Evolutionary conservation across 768 basidiomycete genomes (phyloP).

Genomic region (Lactarius tabidus): DNA sequence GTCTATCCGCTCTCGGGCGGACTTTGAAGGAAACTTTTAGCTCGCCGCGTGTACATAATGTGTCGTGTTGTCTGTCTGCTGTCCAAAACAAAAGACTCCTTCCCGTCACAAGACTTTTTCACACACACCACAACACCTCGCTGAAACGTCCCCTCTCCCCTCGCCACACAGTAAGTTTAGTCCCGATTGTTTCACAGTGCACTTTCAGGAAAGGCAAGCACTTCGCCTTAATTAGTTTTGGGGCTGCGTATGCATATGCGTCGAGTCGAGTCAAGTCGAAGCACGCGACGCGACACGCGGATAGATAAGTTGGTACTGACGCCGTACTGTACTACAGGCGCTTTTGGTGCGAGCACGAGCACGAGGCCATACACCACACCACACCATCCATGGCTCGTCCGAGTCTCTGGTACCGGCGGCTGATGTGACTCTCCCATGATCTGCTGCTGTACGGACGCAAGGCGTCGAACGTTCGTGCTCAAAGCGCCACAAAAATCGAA

Average conservation of each 20-base stretch:
- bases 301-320: no score
- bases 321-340: not conserved
- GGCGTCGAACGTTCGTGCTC: not conserved
- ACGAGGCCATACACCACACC: not conserved
- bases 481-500: not conserved
- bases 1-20: not conserved
- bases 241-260: not conserved
- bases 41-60: not conserved
- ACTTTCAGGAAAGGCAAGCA: not conserved
- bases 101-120: not conserved
- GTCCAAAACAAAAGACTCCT: no score
- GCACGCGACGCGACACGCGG: not conserved
- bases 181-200: not conserved
- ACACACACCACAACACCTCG: not conserved
- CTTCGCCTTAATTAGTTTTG: not conserved
- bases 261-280: not conserved
- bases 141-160: not conserved
- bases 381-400: not conserved
- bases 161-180: not conserved
- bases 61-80: not conserved
- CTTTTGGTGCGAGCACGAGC: not conserved
- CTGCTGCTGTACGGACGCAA: not conserved
- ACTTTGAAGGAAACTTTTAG: not conserved
- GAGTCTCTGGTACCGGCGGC: not conserved
- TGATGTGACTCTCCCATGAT: not conserved